phyloP scores from a whole-genome alignment of 176 grass and related monocot genomes.

The Saccharum officinarum region DNA sequence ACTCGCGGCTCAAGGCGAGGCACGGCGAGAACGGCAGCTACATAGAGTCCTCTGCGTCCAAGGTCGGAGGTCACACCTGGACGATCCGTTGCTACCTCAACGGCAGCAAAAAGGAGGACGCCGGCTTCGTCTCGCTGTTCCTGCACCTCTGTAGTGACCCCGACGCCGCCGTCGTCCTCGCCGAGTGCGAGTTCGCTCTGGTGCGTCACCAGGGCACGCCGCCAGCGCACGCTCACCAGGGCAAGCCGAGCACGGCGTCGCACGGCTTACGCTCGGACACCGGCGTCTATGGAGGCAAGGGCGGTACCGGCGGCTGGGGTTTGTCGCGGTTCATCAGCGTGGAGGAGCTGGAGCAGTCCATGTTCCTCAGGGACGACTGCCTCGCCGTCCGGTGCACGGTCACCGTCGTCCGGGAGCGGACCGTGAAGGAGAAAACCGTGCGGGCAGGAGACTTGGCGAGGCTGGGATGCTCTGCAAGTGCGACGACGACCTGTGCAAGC shows the following conservation, averaged over 20 bases:
- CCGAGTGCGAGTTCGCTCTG: not conserved
- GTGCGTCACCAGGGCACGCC: not conserved
- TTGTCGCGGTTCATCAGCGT: not conserved
- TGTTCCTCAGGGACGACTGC: no score
- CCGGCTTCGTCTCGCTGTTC: slow-evolving; percentile 5
- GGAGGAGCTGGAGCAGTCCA: no score
- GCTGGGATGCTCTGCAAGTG: no score
- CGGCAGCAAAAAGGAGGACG: not conserved
- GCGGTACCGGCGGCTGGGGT: not conserved
- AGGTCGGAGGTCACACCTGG: not conserved
- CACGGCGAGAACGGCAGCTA: not conserved
- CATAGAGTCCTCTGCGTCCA: not conserved
- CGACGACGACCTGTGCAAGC: no score
- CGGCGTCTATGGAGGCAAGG: no score
- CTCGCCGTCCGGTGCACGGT: no score
- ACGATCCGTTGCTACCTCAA: not conserved
- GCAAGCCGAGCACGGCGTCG: no score
- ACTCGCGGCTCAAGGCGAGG: not conserved
- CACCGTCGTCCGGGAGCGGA: not conserved
- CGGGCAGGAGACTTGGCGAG: not conserved
- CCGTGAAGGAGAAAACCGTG: not conserved
- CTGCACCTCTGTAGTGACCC: not conserved
- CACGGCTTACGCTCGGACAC: no score
- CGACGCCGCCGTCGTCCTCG: not conserved
- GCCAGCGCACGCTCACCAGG: no score